These are phyloP conservation scores for Phytophthora syringae DNA, from an alignment of 352 stramenopile genomes.

Conservation along the genomic window DNA sequence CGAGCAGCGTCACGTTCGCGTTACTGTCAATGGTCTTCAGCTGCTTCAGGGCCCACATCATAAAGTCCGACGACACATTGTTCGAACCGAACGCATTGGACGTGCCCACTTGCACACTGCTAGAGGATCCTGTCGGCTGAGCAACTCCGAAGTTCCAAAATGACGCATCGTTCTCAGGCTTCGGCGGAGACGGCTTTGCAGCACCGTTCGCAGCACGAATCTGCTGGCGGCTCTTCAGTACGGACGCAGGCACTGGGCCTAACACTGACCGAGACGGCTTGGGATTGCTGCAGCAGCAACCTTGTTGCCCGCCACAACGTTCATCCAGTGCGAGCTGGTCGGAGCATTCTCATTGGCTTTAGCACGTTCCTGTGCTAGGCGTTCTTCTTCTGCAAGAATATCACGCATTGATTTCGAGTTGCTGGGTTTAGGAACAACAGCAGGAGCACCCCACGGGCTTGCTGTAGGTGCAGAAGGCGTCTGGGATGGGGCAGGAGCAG, in stretches of 20 bases:
- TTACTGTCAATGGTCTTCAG: conserved; percentile 76
- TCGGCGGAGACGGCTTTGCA: conserved; percentile 41
- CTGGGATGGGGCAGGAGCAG: conserved; percentile 6
- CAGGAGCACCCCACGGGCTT: conserved; percentile 61
- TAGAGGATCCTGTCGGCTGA: conserved; percentile 21
- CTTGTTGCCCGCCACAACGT: conserved; percentile 79
- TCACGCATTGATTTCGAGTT: conserved; percentile 75
- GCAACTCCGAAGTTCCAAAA: conserved; percentile 88
- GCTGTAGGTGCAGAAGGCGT: conserved; percentile 27
- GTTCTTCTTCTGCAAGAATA: conserved; percentile 85
- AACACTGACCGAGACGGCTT: conserved; percentile 63
- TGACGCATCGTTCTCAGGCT: conserved; percentile 68
- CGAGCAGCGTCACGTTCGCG: conserved; percentile 86
- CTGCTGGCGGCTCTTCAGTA: conserved; percentile 82
- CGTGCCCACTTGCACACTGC: conserved; percentile 16
- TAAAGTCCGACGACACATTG: conserved; percentile 73
- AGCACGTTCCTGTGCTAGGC: conserved; percentile 68
- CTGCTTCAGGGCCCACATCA: conserved; percentile 82
- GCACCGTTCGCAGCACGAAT: conserved; percentile 50
- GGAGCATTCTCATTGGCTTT: conserved; percentile 50
- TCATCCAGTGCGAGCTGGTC: conserved; percentile 82
- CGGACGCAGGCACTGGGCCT: conserved; percentile 76
- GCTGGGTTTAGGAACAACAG: conserved; percentile 28
- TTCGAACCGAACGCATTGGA: conserved; percentile 61
- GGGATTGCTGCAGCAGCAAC: conserved; percentile 49